phyloP scores from a whole-genome alignment of 2,329 filamentous ascomycete species.

The Pseudogymnoascus sp. region DNA sequence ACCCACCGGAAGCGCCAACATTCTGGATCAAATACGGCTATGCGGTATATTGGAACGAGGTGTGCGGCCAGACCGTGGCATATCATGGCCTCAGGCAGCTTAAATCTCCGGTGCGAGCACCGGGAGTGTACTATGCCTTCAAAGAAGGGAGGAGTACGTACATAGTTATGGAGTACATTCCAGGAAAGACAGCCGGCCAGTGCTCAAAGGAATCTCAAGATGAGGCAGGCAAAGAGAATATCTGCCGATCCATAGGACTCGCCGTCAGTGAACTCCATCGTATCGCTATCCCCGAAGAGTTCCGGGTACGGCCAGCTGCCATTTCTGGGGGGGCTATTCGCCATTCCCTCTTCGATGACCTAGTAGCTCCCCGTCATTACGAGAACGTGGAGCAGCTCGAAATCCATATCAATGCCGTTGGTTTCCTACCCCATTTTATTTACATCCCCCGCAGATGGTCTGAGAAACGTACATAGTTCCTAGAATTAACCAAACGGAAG shows the following conservation, averaged over 20 bases:
- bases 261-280: conserved; percentile 16
- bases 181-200: not conserved
- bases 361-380: conserved; percentile 11
- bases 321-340: not conserved
- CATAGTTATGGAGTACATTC: conserved; percentile 3
- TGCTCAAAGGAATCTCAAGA: conserved; percentile 5
- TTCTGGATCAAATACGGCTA: not conserved
- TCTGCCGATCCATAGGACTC: conserved; percentile 14
- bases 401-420: conserved; percentile 17
- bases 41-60: not conserved
- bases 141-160: not conserved
- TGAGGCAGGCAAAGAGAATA: conserved; percentile 8
- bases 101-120: not conserved
- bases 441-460: not conserved
- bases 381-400: conserved; percentile 16
- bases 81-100: not conserved
- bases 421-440: not conserved
- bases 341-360: conserved; percentile 12
- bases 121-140: not conserved
- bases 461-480: not conserved
- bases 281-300: conserved; percentile 14
- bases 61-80: not conserved
- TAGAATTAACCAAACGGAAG: conserved; percentile 11
- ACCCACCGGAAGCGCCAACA: not conserved
- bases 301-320: conserved; percentile 9